phyloP scores from a whole-genome alignment of 2,329 filamentous ascomycete species.

The Clarireedia monteithiana region DNA sequence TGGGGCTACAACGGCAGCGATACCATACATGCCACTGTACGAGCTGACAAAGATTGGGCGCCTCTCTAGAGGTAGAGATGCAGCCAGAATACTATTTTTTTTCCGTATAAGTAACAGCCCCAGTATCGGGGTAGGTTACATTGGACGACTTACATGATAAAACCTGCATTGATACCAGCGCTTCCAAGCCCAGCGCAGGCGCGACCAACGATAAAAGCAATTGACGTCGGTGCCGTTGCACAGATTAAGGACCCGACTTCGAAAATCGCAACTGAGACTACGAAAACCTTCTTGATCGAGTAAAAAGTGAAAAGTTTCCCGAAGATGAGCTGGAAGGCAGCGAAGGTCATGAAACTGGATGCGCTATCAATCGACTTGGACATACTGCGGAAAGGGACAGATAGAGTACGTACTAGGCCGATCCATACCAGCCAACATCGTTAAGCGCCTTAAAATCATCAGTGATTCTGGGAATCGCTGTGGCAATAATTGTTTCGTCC shows the following conservation, averaged over 20 bases:
- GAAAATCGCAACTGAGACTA: not conserved
- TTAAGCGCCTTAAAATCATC: slow-evolving; percentile 30
- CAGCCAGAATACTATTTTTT: no score
- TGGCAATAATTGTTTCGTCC: slow-evolving; percentile 29
- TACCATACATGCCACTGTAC: not conserved
- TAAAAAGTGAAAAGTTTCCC: slow-evolving; percentile 14
- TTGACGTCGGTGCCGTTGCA: not conserved
- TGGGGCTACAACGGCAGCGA: not conserved
- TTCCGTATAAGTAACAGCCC: not conserved
- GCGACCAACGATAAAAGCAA: not conserved
- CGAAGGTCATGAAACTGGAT: not conserved
- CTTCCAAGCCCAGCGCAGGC: not conserved
- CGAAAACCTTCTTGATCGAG: not conserved
- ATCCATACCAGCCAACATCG: slow-evolving; percentile 37
- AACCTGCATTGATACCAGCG: not conserved
- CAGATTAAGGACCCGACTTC: not conserved
- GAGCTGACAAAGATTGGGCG: not conserved
- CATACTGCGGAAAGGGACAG: not conserved
- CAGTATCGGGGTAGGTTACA: slow-evolving; percentile 18
- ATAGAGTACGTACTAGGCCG: slow-evolving; percentile 20
- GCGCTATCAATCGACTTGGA: not conserved
- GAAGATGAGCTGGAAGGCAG: not conserved
- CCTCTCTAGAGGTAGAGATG: not conserved
- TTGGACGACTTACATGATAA: slow-evolving; percentile 9
- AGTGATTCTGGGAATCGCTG: slow-evolving; percentile 29